These are phyloP conservation scores for Cyberlindnera americana DNA, from an alignment of 805 yeast species.

Conservation along the genomic window DNA sequence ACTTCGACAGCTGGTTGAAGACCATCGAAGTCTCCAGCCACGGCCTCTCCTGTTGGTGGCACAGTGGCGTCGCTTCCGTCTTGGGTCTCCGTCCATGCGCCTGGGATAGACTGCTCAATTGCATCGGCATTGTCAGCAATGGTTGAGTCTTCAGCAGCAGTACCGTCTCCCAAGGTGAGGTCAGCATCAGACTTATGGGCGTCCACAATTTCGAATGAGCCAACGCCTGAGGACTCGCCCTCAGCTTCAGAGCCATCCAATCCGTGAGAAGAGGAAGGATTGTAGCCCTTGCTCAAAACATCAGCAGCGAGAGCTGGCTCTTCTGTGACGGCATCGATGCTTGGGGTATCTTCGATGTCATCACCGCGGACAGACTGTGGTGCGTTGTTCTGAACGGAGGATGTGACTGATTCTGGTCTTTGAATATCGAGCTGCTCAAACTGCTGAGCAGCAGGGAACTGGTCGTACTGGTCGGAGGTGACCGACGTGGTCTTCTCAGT, in stretches of 20 bases:
- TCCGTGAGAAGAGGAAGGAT: conserved; percentile 12
- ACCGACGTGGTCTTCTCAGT: conserved; percentile 28
- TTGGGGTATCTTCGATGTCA: conserved; percentile 31
- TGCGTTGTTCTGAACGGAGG: conserved; percentile 90
- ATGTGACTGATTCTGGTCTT: conserved; percentile 78
- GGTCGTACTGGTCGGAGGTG: conserved; percentile 25
- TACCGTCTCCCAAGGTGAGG: conserved; percentile 12
- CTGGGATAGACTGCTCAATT: conserved; percentile 29
- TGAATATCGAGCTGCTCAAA: conserved; percentile 29
- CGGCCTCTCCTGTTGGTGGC: not conserved
- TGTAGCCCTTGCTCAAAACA: conserved; percentile 29
- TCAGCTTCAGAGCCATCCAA: conserved; percentile 27
- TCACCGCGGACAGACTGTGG: conserved; percentile 88
- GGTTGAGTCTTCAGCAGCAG: conserved; percentile 4
- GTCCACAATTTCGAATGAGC: conserved; percentile 27
- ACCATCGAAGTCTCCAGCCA: not conserved
- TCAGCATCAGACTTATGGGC: conserved; percentile 16
- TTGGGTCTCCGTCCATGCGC: conserved; percentile 25
- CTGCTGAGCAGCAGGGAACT: conserved; percentile 19
- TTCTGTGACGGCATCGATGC: conserved; percentile 23
- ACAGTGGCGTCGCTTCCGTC: too few relatives aligned
- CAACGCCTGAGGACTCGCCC: conserved; percentile 22
- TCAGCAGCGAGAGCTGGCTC: conserved; percentile 30
- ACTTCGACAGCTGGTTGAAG: conserved; percentile 1
- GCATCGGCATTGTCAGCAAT: conserved; percentile 16